phyloP scores from a whole-genome alignment of 768 basidiomycete genomes.

The Mycena galericulata region DNA sequence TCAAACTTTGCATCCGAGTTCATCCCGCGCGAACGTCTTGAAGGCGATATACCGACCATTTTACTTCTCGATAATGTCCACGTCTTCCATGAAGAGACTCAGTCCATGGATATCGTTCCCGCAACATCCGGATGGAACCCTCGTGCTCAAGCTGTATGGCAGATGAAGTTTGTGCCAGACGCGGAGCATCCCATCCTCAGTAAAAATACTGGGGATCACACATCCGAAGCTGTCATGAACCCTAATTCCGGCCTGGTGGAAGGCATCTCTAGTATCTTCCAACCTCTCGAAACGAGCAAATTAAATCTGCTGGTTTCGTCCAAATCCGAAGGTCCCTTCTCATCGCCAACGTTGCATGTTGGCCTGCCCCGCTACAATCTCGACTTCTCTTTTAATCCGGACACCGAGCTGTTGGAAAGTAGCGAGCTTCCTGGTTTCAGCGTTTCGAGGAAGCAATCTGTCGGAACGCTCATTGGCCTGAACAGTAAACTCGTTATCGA shows the following conservation, averaged over 20 bases:
- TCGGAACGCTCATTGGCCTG: conserved; percentile 60
- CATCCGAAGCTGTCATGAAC: neutral
- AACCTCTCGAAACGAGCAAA: neutral
- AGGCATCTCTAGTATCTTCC: neutral
- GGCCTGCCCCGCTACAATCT: conserved; percentile 55
- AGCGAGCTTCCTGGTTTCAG: conserved; percentile 55
- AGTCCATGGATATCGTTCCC: conserved; percentile 1
- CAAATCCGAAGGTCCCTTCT: neutral
- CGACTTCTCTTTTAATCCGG: conserved; percentile 51
- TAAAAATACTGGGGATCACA: neutral
- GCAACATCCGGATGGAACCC: conserved; percentile 14
- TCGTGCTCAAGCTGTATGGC: neutral
- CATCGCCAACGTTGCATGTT: conserved; percentile 37
- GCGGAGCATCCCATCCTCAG: neutral
- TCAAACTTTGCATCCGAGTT: conserved; percentile 12
- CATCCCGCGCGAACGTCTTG: neutral
- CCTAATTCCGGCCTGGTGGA: neutral
- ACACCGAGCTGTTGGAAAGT: conserved; percentile 50
- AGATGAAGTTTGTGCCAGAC: neutral
- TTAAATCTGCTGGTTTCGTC: conserved; percentile 1
- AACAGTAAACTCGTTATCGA: conserved; percentile 53
- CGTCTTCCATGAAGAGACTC: conserved; percentile 11
- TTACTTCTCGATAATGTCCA: conserved; percentile 2
- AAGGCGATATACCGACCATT: conserved; percentile 18
- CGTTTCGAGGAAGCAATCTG: conserved; percentile 54